Percentiles rank a stretch among this genome's conserved stretches.
These are phyloP conservation scores for Xylaria polymorpha DNA, from an alignment of 2,329 filamentous ascomycete species.

Conservation along the genomic window DNA sequence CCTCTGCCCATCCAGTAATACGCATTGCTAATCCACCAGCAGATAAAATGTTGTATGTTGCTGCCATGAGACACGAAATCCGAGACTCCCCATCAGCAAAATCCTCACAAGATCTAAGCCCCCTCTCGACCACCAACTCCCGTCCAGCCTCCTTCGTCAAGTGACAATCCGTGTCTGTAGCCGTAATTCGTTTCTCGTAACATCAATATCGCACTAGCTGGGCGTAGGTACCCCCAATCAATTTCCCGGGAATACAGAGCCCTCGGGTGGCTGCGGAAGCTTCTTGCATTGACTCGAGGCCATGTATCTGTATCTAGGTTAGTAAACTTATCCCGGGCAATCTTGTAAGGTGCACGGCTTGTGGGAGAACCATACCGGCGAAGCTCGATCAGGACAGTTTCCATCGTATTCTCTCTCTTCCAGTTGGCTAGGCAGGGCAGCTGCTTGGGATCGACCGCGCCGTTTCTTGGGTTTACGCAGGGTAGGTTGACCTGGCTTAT, in stretches of 20 bases:
- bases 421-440: constrained; percentile 88
- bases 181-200: constrained; percentile 34
- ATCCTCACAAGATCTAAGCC: constrained; percentile 6
- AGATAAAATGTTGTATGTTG: constrained; percentile 19
- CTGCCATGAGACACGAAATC: constrained; percentile 17
- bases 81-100: neutral
- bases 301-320: constrained; percentile 77
- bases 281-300: constrained; percentile 92
- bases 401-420: constrained; percentile 95
- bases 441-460: constrained; percentile 85
- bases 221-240: constrained; percentile 2
- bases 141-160: neutral
- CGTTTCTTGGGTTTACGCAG: constrained; percentile 84
- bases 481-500: constrained; percentile 96
- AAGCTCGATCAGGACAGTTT: constrained; percentile 89
- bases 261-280: constrained; percentile 91
- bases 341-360: constrained; percentile 41
- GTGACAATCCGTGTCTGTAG: neutral
- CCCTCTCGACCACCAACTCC: neutral
- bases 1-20: neutral
- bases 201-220: neutral
- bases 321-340: constrained; percentile 24
- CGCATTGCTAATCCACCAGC: constrained; percentile 5
- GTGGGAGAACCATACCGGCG: constrained; percentile 67
- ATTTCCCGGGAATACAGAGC: constrained; percentile 59